Evolutionary conservation across 139 green algal species (phyloP), one percentile per base, ranked within the genome.

Genomic region (Closterium sp.): DNA sequence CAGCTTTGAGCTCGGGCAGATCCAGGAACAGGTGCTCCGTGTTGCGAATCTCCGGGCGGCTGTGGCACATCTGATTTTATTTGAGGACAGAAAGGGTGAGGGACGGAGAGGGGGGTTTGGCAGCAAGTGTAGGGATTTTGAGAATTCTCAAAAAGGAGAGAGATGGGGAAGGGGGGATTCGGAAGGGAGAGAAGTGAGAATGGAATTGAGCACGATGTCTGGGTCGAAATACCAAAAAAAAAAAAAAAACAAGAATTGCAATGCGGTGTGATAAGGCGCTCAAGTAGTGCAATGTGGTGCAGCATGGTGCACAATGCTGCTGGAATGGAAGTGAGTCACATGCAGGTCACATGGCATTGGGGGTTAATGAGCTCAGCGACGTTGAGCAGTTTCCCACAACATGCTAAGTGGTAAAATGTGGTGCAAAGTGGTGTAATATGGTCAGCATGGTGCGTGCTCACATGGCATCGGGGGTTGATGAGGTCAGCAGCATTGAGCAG

Each of bases 1-100:
- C 29, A 21, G 89, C n/a, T 86, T 95, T 95, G 19, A 99, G 96
- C 92, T 94, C 88, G 13, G 98, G 97, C 89, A 99, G 97, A 95
- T 99, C 97, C 88, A 99, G 95, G 96, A 99, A 99, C 9, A 99
- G 89, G 96, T 99, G 98, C 73, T 95, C 93, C 0, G 98, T 99
- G 73, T 94, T 94, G n/a, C 97, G 95, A 79, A 96, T 92, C 89
- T 96, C 93, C 0, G 97, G 97, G 4, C 93, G 96, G 19, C 93
- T 97, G 9, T 96, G 95, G 92, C 93, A 96, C 42, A 95, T 86
- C 92, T 94, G 89, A 91, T 30, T 45, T 70, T 6, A 38, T 62
- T 89, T 89, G 31, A 28, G 29, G 22, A 21, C 29, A 89, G 86
- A 3, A 24, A 86, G 70, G 21, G 2, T 2, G 4, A 5, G 4